A percentile compares a stretch with the other conserved stretches of the same genome.
These are phyloP conservation scores for Capsella rubella DNA, from an alignment of 441 rosid genomes.

Conservation along the genomic window DNA sequence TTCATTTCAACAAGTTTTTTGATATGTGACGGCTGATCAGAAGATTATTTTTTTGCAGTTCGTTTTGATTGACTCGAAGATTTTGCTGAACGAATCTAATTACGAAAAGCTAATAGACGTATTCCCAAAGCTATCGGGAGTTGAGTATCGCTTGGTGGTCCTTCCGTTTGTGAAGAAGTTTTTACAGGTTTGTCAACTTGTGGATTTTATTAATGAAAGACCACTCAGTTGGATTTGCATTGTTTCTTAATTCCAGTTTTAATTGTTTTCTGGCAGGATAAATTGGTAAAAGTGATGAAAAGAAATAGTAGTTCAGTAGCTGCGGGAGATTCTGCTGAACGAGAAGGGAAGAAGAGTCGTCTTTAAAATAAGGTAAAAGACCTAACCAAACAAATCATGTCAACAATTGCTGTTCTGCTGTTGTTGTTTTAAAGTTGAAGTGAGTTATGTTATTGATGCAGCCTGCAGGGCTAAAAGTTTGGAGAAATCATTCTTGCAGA, in stretches of 20 bases:
- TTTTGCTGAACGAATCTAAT: background rate
- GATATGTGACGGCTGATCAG: background rate
- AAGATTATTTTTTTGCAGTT: background rate
- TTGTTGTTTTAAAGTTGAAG: background rate
- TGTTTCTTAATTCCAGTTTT: background rate
- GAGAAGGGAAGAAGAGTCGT: background rate
- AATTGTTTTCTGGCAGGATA: background rate
- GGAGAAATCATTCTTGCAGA: background rate
- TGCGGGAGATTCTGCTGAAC: background rate
- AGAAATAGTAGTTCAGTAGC: background rate
- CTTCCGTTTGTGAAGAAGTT: background rate
- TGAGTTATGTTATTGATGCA: background rate
- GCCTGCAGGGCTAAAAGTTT: background rate
- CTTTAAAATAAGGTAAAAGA: background rate
- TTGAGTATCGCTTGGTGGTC: constrained; percentile 6
- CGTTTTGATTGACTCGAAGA: constrained; percentile 1
- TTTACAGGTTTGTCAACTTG: constrained; percentile 10
- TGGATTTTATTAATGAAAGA: background rate
- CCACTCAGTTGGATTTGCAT: background rate
- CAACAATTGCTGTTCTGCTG: background rate
- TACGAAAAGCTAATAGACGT: background rate
- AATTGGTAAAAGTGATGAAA: background rate
- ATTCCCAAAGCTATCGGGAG: background rate
- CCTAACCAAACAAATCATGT: background rate
- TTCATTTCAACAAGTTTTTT: background rate